Evolutionary conservation across 306 rosid genomes (phyloP).

Genomic region (Gleditsia sinensis): DNA sequence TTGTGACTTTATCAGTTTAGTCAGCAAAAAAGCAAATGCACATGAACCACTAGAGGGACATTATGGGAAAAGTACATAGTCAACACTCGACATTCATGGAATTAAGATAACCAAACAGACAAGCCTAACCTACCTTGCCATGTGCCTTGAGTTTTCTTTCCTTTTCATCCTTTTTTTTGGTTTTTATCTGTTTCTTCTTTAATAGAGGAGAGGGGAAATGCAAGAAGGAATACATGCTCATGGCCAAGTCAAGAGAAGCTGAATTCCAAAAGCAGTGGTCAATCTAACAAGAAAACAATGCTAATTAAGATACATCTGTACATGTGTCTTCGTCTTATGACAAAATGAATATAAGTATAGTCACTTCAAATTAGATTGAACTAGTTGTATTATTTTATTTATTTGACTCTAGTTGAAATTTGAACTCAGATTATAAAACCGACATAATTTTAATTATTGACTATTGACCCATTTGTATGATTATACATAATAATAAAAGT

Average conservation of each 20-base stretch:
- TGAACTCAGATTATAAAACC: no score
- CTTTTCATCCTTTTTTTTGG: background rate
- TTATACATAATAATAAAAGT: no score
- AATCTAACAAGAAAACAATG: background rate
- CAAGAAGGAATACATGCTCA: no score
- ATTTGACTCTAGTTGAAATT: no score
- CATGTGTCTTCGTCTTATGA: background rate
- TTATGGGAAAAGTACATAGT: background rate
- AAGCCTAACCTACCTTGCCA: conserved; percentile 16
- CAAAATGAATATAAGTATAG: background rate
- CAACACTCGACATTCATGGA: conserved; percentile 35
- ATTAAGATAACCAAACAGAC: conserved; percentile 31
- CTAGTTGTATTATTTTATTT: no score
- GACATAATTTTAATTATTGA: background rate
- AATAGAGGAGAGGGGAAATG: no score
- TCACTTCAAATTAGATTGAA: no score
- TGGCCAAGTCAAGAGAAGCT: background rate
- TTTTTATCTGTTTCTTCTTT: background rate
- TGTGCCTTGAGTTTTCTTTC: conserved; percentile 22
- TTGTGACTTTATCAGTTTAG: conserved; percentile 24
- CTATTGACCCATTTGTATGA: background rate
- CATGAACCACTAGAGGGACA: background rate
- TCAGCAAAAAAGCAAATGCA: conserved; percentile 14
- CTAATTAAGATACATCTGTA: background rate
- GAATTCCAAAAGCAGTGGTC: background rate